phyloP scores from a whole-genome alignment of 2,329 filamentous ascomycete genomes.

The Pseudogymnoascus sp. region DNA sequence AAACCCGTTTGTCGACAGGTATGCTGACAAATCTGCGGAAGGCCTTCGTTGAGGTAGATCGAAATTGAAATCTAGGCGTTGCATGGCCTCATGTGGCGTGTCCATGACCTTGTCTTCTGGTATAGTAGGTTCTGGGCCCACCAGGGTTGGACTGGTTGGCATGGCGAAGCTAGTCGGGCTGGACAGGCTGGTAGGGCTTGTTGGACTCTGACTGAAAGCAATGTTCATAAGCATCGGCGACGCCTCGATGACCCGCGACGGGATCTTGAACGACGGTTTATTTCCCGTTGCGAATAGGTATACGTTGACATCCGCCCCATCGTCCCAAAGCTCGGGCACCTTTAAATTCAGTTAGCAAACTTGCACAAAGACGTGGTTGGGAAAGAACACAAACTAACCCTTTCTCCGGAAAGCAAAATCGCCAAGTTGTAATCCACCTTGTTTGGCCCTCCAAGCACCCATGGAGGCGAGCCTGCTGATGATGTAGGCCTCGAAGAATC shows the following conservation, averaged over 20 bases:
- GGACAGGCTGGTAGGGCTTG: constrained; percentile 17
- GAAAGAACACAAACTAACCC: constrained; percentile 35
- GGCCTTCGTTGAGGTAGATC: constrained; percentile 31
- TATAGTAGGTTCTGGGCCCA: neutral
- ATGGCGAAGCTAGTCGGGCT: constrained; percentile 38
- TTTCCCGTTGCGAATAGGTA: constrained; percentile 46
- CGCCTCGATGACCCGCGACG: constrained; percentile 43
- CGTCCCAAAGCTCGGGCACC: constrained; percentile 60
- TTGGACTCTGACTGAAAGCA: constrained; percentile 13
- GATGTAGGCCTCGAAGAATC: constrained; percentile 18
- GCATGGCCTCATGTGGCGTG: constrained; percentile 34
- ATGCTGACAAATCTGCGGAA: constrained; percentile 26
- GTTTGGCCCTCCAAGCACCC: constrained; percentile 46
- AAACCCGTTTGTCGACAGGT: constrained; percentile 19
- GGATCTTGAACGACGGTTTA: constrained; percentile 53
- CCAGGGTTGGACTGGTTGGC: constrained; percentile 35
- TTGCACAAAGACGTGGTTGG: neutral
- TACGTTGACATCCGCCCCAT: constrained; percentile 47
- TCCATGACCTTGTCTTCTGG: neutral
- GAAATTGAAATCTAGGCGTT: constrained; percentile 34
- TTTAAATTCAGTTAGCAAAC: constrained; percentile 26
- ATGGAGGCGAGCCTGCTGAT: constrained; percentile 31
- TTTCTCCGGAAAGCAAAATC: constrained; percentile 45
- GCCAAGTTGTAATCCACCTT: constrained; percentile 48
- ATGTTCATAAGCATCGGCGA: constrained; percentile 31